Conservation (phyloP, 768 basidiomycete species). For the Lentinus tigrinus region DNA sequence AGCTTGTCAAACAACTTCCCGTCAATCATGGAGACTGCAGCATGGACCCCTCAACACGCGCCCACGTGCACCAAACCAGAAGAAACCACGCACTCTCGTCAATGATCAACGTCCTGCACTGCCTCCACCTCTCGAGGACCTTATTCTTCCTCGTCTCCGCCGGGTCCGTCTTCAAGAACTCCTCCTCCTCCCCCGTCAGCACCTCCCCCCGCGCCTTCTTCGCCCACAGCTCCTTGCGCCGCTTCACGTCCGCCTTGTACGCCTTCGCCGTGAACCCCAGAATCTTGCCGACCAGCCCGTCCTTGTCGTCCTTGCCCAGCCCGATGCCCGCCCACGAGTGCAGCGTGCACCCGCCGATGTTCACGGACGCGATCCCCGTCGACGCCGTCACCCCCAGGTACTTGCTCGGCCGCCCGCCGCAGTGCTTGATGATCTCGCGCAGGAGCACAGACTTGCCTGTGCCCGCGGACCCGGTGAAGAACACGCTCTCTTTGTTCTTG, state of each 20-base stretch:
- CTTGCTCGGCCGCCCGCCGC: constrained; percentile 34
- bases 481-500: constrained; percentile 61
- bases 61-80: not conserved
- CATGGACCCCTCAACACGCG: not conserved
- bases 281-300: constrained; percentile 55
- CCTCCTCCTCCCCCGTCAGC: not conserved
- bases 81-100: constrained; percentile 67
- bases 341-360: constrained; percentile 79
- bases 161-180: not conserved
- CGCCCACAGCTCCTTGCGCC: not conserved
- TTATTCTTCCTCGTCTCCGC: constrained; percentile 1
- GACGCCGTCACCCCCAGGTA: constrained; percentile 76
- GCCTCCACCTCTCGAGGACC: constrained; percentile 61
- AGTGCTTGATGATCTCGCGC: constrained; percentile 63
- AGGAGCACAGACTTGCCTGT: constrained; percentile 86
- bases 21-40: constrained; percentile 86
- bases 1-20: constrained; percentile 80
- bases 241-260: constrained; percentile 5
- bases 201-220: not conserved
- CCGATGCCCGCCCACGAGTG: constrained; percentile 82
- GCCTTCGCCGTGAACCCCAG: constrained; percentile 34
- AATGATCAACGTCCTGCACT: constrained; percentile 67
- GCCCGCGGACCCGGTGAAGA: constrained; percentile 86
- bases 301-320: constrained; percentile 57
- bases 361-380: constrained; percentile 77